Percentiles rank a stretch among this genome's conserved stretches.
These are phyloP conservation scores for Tothia fuscella DNA, from an alignment of 2,329 filamentous ascomycete species.

Conservation along the genomic window DNA sequence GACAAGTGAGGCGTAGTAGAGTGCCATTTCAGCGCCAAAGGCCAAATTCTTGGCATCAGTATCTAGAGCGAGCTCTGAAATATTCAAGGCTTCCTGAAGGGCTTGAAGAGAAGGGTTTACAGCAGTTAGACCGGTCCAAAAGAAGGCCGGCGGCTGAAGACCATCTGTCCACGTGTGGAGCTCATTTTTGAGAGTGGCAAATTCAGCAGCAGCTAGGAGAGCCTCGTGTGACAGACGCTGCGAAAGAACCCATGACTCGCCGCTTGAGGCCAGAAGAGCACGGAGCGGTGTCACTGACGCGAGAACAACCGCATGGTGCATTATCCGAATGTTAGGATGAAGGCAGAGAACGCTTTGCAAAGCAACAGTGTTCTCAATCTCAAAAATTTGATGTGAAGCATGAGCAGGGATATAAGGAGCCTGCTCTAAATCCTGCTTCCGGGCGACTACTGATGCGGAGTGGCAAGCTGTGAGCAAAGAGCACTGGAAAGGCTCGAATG, in stretches of 20 bases:
- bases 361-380: conserved; percentile 17
- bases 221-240: conserved; percentile 31
- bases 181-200: conserved; percentile 20
- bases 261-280: conserved; percentile 30
- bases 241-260: conserved; percentile 33
- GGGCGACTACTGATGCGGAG: conserved; percentile 12
- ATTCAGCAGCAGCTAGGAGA: conserved; percentile 20
- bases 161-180: conserved; percentile 25
- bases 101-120: background rate
- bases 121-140: background rate
- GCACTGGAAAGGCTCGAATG: conserved; percentile 24
- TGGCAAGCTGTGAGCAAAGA: conserved; percentile 25
- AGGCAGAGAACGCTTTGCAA: conserved; percentile 15
- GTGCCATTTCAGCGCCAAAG: conserved; percentile 21
- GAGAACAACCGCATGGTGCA: conserved; percentile 25
- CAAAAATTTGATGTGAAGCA: conserved; percentile 13
- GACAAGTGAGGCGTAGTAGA: conserved; percentile 24
- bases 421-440: conserved; percentile 11
- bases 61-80: conserved; percentile 1
- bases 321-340: conserved; percentile 17
- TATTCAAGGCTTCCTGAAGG: background rate
- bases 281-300: conserved; percentile 28
- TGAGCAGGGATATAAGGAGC: conserved; percentile 14
- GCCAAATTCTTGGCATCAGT: background rate
- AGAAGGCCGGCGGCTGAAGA: background rate